Base-by-base conservation (phyloP, 2,329 filamentous ascomycete genomes). In the Beauveria caledonica region DNA sequence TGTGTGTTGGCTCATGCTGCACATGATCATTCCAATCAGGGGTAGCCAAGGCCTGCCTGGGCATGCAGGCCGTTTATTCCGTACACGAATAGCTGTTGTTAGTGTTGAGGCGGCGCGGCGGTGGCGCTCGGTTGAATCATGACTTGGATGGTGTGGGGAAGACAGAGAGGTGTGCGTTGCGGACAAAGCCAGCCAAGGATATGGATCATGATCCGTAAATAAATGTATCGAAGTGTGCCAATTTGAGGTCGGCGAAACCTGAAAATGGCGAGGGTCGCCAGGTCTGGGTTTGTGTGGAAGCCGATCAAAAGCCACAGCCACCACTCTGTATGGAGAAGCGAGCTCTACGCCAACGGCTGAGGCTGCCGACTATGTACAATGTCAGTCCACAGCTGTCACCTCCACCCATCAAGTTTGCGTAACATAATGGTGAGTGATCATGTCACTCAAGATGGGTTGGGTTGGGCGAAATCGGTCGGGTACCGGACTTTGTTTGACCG, bases 81-180 rank as follows among this genome's bases (percentile, higher is more conserved):
- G 25, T 45, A 50, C 36, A 17, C 27, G 45, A 36, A 36, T 36
- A 36, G 33, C 33, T 50, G 27, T 6, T 27, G n/a, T 39, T 49
- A 46, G 29, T 44, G 45, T 58, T 59, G 56, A 44, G 56, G 56
- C 51, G 51, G 36, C 48, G 56, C 51, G 51, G 36, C 48, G 46
- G 48, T 48, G 56, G 56, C 39, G 56, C 56, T 59, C 39, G 56
- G 46, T 59, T 59, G 56, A 51, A 59, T 59, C 56, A 48, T 15
- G 54, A 29, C 56, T 36, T 58, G 44, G 54, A 48, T 59, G 56
- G 56, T 42, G 56, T 51, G 46, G 48, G 23, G 36, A 29, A 42
- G 25, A 39, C 27, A 29, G 13, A 23, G 25, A 45, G 40, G 25
- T 29, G 52, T 29, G 39, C 29, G 19, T 44, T 39, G 44, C 54